phyloP scores from a whole-genome alignment of 73 alveolate species.

The Durusdinium trenchii region DNA sequence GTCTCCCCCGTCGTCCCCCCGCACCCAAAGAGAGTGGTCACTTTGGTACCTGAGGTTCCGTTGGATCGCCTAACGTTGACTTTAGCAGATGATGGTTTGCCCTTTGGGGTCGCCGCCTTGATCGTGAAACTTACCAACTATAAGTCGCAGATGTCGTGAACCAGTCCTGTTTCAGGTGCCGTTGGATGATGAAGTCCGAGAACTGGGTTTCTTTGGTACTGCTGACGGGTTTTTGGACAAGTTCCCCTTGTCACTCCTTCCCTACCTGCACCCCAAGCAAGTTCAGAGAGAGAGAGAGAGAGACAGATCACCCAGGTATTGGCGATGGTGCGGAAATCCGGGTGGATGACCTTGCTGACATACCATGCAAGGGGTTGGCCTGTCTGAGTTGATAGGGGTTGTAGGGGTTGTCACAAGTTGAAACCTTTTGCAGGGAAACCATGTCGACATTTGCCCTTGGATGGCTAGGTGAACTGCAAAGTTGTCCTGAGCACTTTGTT shows the following conservation, averaged over 20 bases:
- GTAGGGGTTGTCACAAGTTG: not conserved
- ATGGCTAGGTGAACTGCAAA: too few species aligned
- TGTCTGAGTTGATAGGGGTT: not conserved
- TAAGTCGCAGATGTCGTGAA: too few species aligned
- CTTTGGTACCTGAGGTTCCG: constrained; percentile 10
- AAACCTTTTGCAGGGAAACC: not conserved
- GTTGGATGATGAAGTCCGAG: constrained; percentile 65
- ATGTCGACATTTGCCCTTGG: too few species aligned
- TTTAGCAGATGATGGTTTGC: constrained; percentile 77
- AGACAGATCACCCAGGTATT: not conserved
- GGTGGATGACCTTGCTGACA: constrained; percentile 60
- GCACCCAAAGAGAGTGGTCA: not conserved
- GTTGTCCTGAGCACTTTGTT: too few species aligned
- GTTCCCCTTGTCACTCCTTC: too few species aligned
- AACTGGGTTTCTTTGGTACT: constrained; percentile 79
- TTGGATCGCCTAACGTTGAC: constrained; percentile 64
- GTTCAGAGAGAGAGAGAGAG: too few species aligned
- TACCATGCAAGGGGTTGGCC: constrained; percentile 39
- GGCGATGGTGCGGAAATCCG: constrained; percentile 92
- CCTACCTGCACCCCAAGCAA: too few species aligned
- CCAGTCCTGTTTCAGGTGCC: constrained; percentile 33
- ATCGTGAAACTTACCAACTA: not conserved
- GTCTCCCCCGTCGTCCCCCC: not conserved
- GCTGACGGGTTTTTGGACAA: not conserved
- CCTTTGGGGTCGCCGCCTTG: constrained; percentile 47